Percentiles rank a stretch among this genome's conserved stretches.
Evolutionary conservation across 1,284 basidiomycete species (phyloP).

Genomic region (Cryptococcus sp.): DNA sequence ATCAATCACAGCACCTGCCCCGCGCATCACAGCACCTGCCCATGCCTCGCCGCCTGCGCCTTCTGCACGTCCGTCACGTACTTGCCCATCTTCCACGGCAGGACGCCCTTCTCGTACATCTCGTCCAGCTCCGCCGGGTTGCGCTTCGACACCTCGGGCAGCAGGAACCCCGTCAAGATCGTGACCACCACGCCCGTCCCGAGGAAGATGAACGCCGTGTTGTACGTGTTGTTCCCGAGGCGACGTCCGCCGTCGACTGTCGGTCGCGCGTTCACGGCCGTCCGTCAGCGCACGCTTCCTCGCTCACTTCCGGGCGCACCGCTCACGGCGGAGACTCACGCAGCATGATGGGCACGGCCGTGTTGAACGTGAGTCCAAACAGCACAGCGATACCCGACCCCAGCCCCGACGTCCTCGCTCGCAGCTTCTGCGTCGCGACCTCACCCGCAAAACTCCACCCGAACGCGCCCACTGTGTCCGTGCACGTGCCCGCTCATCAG

Average conservation of each 20-base stretch:
- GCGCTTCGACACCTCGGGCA: conserved; percentile 10
- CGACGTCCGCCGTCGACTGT: neutral
- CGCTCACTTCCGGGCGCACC: too few relatives aligned
- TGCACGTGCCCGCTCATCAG: too few relatives aligned
- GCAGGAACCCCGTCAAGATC: neutral
- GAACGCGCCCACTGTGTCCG: too few relatives aligned
- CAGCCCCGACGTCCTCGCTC: conserved; percentile 16
- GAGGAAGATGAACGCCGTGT: conserved; percentile 14
- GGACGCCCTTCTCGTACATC: conserved; percentile 19
- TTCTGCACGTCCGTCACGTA: conserved; percentile 18
- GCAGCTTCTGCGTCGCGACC: conserved; percentile 11
- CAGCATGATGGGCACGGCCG: conserved; percentile 11
- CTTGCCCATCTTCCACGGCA: conserved; percentile 16
- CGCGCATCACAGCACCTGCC: too few relatives aligned
- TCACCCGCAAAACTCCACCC: conserved; percentile 18
- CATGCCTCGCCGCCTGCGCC: neutral
- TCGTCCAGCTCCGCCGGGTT: conserved; percentile 25
- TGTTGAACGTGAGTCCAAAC: conserved; percentile 19
- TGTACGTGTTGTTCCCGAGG: conserved; percentile 17
- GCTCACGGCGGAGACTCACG: too few relatives aligned
- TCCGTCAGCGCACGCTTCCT: neutral
- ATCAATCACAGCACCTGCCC: too few relatives aligned
- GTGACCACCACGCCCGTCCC: conserved; percentile 5
- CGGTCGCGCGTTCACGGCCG: neutral
- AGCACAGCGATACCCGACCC: conserved; percentile 7